These are phyloP conservation scores for Trametes sanguinea DNA, from an alignment of 768 basidiomycete species.

Conservation along the genomic window DNA sequence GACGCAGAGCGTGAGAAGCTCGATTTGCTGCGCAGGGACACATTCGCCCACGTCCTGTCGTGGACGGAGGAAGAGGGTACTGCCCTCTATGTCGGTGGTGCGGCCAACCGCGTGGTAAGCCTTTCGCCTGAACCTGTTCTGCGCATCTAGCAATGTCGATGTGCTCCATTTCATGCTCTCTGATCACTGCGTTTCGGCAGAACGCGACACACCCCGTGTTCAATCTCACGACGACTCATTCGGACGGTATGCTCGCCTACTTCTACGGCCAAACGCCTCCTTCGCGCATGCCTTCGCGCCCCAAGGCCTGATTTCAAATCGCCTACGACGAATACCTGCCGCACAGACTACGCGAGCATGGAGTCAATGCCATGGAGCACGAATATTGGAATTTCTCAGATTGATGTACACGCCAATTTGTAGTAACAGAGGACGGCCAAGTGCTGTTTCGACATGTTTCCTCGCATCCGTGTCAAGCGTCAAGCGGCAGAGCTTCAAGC, in stretches of 20 bases:
- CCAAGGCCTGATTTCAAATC: neutral
- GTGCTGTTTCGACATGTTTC: too few species aligned
- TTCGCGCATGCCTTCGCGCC: slow-evolving; percentile 23
- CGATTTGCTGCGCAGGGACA: slow-evolving; percentile 41
- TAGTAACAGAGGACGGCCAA: neutral
- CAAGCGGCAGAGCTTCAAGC: too few species aligned
- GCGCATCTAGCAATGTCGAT: neutral
- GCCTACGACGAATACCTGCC: neutral
- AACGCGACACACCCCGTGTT: slow-evolving; percentile 84
- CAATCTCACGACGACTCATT: slow-evolving; percentile 70
- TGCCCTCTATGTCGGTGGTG: slow-evolving; percentile 56
- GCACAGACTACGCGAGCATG: neutral
- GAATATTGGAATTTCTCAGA: neutral
- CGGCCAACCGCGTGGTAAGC: slow-evolving; percentile 65
- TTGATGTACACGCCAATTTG: neutral
- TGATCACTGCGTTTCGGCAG: slow-evolving; percentile 37
- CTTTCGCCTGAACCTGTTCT: neutral
- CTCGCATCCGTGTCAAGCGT: too few species aligned
- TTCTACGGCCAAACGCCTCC: slow-evolving; percentile 68
- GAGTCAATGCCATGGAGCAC: neutral
- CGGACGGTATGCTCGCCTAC: slow-evolving; percentile 65
- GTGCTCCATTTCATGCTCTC: neutral
- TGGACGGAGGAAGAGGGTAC: slow-evolving; percentile 73
- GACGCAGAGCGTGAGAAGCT: slow-evolving; percentile 27
- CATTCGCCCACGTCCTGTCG: slow-evolving; percentile 57